Percentiles rank a stretch among this genome's conserved stretches.
phyloP scores from a whole-genome alignment of 169 alveolate species.

The Toxoplasma gondii region DNA sequence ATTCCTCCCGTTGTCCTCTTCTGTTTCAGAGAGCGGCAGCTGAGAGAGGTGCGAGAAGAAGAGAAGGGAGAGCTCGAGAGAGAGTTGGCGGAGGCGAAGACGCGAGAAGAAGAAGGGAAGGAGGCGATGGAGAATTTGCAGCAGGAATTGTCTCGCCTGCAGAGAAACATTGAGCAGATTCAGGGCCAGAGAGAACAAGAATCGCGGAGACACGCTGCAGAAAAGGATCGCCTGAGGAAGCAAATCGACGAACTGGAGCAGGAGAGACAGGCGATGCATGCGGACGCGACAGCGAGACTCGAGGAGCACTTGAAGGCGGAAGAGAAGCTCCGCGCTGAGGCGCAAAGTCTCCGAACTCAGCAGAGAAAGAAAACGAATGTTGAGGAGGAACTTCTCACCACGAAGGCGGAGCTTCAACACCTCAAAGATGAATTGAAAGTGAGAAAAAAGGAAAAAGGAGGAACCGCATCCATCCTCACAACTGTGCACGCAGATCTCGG shows the following conservation, averaged over 20 bases:
- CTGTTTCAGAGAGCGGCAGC: slow-evolving; percentile 2
- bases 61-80: not conserved
- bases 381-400: not conserved
- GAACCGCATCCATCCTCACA: not conserved
- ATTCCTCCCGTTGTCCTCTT: not conserved
- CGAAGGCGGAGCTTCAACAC: not conserved
- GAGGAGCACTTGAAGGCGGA: slow-evolving; percentile 17
- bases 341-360: not conserved
- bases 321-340: slow-evolving; percentile 5
- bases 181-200: not conserved
- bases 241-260: not conserved
- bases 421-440: not conserved
- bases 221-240: not conserved
- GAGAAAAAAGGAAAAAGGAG: not conserved
- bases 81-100: not conserved
- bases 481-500: no score
- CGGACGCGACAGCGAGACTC: not conserved
- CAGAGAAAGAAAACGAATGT: not conserved
- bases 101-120: not conserved
- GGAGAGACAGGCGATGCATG: slow-evolving; percentile 1
- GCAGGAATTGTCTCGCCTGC: not conserved
- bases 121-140: not conserved
- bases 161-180: not conserved
- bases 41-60: not conserved
- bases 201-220: not conserved